Conservation (phyloP, 2,329 filamentous ascomycete genomes). For the Fusarium sp. region DNA sequence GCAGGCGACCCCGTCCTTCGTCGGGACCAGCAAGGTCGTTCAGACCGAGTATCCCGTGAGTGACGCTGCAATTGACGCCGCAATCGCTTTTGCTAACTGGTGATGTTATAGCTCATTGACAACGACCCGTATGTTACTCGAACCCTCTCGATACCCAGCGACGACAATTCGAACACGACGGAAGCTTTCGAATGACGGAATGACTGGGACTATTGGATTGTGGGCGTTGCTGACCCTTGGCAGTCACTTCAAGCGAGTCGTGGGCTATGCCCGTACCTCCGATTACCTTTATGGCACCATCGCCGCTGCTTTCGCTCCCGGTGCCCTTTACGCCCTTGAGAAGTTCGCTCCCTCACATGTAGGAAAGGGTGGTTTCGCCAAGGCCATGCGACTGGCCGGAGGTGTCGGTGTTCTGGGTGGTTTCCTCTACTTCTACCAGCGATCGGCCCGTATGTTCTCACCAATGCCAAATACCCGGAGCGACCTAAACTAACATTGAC, state of each 20-base stretch:
- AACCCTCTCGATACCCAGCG: slow-evolving; percentile 13
- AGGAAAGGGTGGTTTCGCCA: slow-evolving; percentile 84
- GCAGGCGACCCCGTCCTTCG: slow-evolving; percentile 55
- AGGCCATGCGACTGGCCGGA: slow-evolving; percentile 84
- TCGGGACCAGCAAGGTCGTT: slow-evolving; percentile 77
- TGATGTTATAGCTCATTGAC: slow-evolving; percentile 87
- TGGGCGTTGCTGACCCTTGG: slow-evolving; percentile 49
- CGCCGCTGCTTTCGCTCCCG: slow-evolving; percentile 80
- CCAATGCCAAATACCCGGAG: background rate
- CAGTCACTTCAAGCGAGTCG: slow-evolving; percentile 92
- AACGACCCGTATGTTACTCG: slow-evolving; percentile 85
- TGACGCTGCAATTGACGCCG: slow-evolving; percentile 47
- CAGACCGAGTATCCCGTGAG: slow-evolving; percentile 90
- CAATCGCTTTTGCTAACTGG: slow-evolving; percentile 47
- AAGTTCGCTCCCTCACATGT: slow-evolving; percentile 87
- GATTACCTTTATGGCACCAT: slow-evolving; percentile 83
- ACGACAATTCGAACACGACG: slow-evolving; percentile 9
- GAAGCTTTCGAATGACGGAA: background rate
- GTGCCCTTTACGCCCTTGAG: slow-evolving; percentile 84
- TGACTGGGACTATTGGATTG: background rate
- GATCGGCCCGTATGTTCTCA: slow-evolving; percentile 79
- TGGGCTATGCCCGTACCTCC: slow-evolving; percentile 86
- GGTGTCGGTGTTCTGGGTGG: slow-evolving; percentile 82
- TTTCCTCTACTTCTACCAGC: slow-evolving; percentile 88
- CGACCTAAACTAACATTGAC: slow-evolving; percentile 3